Conservation (phyloP, 257 asterid species). For the Penstemon newberryi region DNA sequence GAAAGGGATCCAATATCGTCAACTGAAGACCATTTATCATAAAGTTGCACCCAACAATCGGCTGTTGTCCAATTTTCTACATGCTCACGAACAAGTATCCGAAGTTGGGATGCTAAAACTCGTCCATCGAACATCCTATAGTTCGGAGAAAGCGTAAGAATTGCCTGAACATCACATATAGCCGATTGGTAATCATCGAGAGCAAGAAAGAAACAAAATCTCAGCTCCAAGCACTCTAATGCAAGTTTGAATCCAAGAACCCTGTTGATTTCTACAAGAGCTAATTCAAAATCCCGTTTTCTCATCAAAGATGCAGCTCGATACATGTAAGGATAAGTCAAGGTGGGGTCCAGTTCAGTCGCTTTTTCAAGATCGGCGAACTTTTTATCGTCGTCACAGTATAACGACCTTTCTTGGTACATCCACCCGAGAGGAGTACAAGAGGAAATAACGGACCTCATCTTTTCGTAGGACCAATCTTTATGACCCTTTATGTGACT, state of each 20-base stretch:
- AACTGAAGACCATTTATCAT: conserved; percentile 93
- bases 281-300: conserved; percentile 67
- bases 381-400: conserved; percentile 59
- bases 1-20: conserved; percentile 98
- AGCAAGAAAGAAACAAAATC: conserved; percentile 83
- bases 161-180: conserved; percentile 84
- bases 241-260: conserved; percentile 93
- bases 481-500: conserved; percentile 53
- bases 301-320: conserved; percentile 95
- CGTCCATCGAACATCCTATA: conserved; percentile 89
- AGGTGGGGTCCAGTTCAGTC: conserved; percentile 89
- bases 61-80: conserved; percentile 96
- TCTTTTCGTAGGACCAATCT: conserved; percentile 55
- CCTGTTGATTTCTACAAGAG: conserved; percentile 83
- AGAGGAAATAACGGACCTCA: conserved; percentile 67
- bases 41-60: conserved; percentile 95
- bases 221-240: conserved; percentile 91
- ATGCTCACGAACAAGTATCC: conserved; percentile 84
- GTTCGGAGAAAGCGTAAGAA: conserved; percentile 81
- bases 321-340: conserved; percentile 94
- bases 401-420: conserved; percentile 93
- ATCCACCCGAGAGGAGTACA: conserved; percentile 86
- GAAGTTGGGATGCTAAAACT: conserved; percentile 81
- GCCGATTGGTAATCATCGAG: conserved; percentile 91
- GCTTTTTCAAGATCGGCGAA: conserved; percentile 77